Base-by-base conservation (phyloP, 148 eudicot genomes). In the Amaranthus cruentus region DNA sequence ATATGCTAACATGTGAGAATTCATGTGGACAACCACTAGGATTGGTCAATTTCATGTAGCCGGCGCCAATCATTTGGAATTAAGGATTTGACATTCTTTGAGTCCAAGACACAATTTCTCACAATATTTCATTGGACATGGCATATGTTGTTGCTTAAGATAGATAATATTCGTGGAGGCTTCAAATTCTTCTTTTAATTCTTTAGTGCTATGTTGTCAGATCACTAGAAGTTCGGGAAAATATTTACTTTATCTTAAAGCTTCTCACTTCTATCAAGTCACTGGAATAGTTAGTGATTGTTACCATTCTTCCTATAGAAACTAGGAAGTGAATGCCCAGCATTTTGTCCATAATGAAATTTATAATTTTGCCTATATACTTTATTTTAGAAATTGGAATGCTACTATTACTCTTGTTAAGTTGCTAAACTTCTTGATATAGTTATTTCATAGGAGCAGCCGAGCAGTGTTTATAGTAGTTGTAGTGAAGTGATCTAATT, bases 91-190 rank as follows among this genome's bases (percentile, higher is more conserved):
- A 28, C 38, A 28, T 28, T 28, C 38, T 28, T 28, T 28, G 38
- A 28, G 38, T 11, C 81, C 79, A 9, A 44, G 49, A 53, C 58
- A 67, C 54, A 58, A 77, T 49, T 58, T 76, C 43, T n/a, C 28
- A 38, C 71, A 56, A 80, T 53, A 62, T 43, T 73, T 49, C 38
- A 0, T 46, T 73, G 47, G 47, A 52, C 53, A 49, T 21, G 72
- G 51, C 69, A 68, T 68, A 14, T 64, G 7, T 14, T 66, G 6
- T 28, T 28, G 6, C 13, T 51, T 56, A 28, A 43, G 5, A 58
- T 68, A 9, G n/a, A 12, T 9, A 2, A 14, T 14, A 5, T 61
- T 15, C 9, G 69, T 7, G 48, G 11, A 52, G 38, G 3, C n/a
- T 48, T 43, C 3, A 18, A 0, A 28, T 62, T 62, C 38, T 28